phyloP scores from a whole-genome alignment of 1,284 basidiomycete genomes.

The Mycena sp. region DNA sequence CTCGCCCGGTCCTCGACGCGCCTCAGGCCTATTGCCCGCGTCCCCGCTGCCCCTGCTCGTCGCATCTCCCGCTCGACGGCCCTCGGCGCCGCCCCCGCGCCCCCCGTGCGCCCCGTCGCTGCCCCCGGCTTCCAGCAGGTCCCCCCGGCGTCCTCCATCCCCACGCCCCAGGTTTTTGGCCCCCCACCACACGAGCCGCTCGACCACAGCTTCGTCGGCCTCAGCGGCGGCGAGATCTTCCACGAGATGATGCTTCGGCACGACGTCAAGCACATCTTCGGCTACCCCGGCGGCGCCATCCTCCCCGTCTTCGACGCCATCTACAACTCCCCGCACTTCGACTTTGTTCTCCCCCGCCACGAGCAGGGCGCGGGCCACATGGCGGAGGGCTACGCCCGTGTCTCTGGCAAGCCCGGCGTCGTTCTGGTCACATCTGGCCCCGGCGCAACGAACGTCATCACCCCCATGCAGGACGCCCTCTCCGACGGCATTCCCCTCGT shows the following conservation, averaged over 20 bases:
- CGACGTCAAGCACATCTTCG: slow-evolving; percentile 96
- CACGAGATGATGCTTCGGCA: slow-evolving; percentile 99
- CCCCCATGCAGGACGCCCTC: slow-evolving; percentile 97
- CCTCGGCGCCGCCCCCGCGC: slow-evolving; percentile 21
- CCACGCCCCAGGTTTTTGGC: slow-evolving; percentile 55
- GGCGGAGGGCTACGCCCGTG: slow-evolving; percentile 98
- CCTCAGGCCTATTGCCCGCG: background rate
- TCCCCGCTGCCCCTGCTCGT: background rate
- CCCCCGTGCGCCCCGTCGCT: slow-evolving; percentile 61
- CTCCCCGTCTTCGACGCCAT: slow-evolving; percentile 99
- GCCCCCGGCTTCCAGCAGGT: slow-evolving; percentile 75
- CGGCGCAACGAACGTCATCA: slow-evolving; percentile 97
- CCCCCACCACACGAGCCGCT: slow-evolving; percentile 60
- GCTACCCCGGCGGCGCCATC: slow-evolving; percentile 98
- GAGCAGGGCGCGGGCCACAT: slow-evolving; percentile 99
- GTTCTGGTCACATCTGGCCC: slow-evolving; percentile 98
- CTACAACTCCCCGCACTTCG: slow-evolving; percentile 95
- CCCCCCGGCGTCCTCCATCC: slow-evolving; percentile 57
- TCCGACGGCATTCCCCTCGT: slow-evolving; percentile 95
- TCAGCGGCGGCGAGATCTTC: slow-evolving; percentile 97
- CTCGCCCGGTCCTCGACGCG: slow-evolving; percentile 14
- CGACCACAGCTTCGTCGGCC: slow-evolving; percentile 89
- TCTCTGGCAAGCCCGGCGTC: slow-evolving; percentile 97
- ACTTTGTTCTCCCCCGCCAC: slow-evolving; percentile 95
- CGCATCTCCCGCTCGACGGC: slow-evolving; percentile 26